Conservation (phyloP, 768 basidiomycete species). For the Leccinellum rugosiceps region DNA sequence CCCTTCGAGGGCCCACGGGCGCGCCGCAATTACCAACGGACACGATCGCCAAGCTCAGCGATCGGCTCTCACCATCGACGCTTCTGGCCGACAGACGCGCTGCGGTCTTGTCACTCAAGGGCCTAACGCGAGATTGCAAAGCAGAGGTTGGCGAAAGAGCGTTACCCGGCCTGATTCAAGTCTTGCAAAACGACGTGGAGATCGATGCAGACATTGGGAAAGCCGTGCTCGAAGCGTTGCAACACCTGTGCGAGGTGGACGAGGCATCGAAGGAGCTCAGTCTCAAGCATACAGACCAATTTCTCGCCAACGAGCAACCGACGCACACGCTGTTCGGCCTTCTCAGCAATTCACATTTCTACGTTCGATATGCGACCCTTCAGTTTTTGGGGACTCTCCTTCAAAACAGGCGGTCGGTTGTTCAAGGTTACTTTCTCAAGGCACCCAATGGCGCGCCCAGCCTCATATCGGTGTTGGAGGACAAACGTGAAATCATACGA, state of each 20-base stretch:
- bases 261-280: conserved; percentile 62
- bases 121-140: conserved; percentile 87
- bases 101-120: conserved; percentile 91
- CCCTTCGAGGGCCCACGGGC: conserved; percentile 79
- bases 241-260: conserved; percentile 78
- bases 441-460: conserved; percentile 74
- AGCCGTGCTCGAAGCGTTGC: conserved; percentile 87
- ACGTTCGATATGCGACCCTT: conserved; percentile 79
- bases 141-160: conserved; percentile 81
- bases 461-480: conserved; percentile 73
- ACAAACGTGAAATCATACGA: conserved; percentile 83
- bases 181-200: conserved; percentile 83
- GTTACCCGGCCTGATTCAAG: conserved; percentile 72
- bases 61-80: conserved; percentile 86
- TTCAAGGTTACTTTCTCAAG: conserved; percentile 91
- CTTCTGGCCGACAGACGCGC: conserved; percentile 90
- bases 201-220: conserved; percentile 91
- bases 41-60: conserved; percentile 84
- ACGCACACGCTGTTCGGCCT: conserved; percentile 75
- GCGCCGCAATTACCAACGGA: conserved; percentile 81
- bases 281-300: conserved; percentile 76
- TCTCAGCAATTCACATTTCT: conserved; percentile 74
- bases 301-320: conserved; percentile 70
- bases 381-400: conserved; percentile 80
- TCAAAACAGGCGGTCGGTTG: conserved; percentile 72